Base-by-base conservation (phyloP, 441 rosid genomes). In the Gossypium laxum region DNA sequence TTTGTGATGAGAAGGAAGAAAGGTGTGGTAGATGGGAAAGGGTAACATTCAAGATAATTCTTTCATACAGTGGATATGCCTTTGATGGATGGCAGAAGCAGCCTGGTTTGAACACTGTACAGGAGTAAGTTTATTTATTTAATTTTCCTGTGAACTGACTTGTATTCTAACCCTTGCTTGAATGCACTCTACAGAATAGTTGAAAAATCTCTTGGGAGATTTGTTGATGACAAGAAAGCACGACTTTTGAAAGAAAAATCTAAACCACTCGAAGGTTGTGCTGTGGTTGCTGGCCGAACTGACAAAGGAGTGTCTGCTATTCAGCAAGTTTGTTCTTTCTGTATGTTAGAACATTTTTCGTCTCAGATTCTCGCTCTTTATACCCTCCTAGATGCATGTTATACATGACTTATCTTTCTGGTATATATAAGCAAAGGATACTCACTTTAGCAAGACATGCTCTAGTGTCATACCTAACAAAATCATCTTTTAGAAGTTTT, bases 41-140 rank as follows among this genome's bases (percentile, higher is more conserved):
- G 82, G 83, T 69, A 52, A 89, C 85, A 38, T 94, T 89, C 65
- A 92, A 85, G 89, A 89, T 94, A 56, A 74, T 82, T 74, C 75
- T 92, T 78, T 92, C 99, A 1, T 94, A 92, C 72, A 85, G 85
- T 56, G 98, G 97, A 15, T 76, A 72, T 71, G 87, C 95, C 6
- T 94, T 94, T 76, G 99, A 92, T 82, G 99, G 99, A 69, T 95
- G 99, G 98, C 98, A 92, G 82, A 92, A 86, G 67, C 97, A 95
- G 75, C 98, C 97, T 28, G 89, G 81, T 19, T 74, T 95, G 69
- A 85, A 85, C 84, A 92, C 98, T 50, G 99, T 92, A 67, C 98
- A 95, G 66, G 83, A 90, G 5, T 48, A 48, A 48, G 34, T 30
- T 30, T 30, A 30, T 30, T 30, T 30, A 30, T 30, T 30, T 30